These are phyloP conservation scores for Escallonia herrerae DNA, from an alignment of 129 eudicot genomes.

Conservation along the genomic window DNA sequence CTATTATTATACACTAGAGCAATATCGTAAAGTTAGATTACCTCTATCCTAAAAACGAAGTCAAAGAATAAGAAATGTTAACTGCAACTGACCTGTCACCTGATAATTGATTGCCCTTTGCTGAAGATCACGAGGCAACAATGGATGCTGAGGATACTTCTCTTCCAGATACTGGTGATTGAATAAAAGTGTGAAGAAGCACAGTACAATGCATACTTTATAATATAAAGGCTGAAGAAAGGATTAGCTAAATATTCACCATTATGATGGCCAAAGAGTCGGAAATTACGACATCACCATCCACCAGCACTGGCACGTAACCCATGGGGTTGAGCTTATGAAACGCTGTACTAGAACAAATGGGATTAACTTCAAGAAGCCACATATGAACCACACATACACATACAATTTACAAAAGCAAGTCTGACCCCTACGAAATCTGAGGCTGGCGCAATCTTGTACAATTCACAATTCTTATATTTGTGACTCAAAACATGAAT, in stretches of 20 bases:
- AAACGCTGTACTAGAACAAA: slow-evolving; percentile 36
- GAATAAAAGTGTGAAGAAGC: slow-evolving; percentile 1
- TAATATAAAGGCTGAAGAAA: neutral
- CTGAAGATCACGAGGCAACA: slow-evolving; percentile 69
- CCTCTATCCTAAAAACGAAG: too few relatives aligned
- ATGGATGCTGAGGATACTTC: slow-evolving; percentile 76
- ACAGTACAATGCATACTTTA: neutral
- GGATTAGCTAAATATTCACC: slow-evolving; percentile 32
- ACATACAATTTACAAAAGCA: neutral
- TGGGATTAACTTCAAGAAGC: neutral
- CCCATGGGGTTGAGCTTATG: slow-evolving; percentile 72
- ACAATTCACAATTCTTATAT: too few relatives aligned
- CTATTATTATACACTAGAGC: neutral
- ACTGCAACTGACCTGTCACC: slow-evolving; percentile 48
- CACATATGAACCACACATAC: neutral
- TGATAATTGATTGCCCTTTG: slow-evolving; percentile 77
- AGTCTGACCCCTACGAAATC: neutral
- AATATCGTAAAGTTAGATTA: neutral
- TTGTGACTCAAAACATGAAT: neutral
- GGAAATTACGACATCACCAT: slow-evolving; percentile 48
- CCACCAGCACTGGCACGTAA: slow-evolving; percentile 63
- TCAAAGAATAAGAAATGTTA: neutral
- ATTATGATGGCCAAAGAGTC: slow-evolving; percentile 74
- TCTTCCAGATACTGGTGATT: slow-evolving; percentile 75
- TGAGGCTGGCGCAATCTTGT: neutral